A percentile compares a stretch with the other conserved stretches of the same genome.
These are phyloP conservation scores for Asclepias syriaca DNA, from an alignment of 257 asterid species.

Conservation along the genomic window DNA sequence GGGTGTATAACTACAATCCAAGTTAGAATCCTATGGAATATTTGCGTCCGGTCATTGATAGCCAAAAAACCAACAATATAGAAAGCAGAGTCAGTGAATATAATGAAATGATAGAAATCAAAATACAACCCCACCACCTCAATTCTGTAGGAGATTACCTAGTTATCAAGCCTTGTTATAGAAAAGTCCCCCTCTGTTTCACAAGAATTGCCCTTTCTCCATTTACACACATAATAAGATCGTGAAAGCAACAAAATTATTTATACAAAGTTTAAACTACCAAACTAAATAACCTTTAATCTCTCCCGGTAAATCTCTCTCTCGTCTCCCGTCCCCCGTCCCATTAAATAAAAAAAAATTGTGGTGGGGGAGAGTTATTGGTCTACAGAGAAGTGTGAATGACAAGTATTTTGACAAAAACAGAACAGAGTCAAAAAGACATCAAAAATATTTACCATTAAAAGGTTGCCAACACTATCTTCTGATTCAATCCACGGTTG, in stretches of 20 bases:
- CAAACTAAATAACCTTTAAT: no score
- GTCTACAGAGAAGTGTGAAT: no score
- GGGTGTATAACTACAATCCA: not conserved
- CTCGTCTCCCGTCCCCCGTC: no score
- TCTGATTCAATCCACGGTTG: slow-evolving; percentile 86
- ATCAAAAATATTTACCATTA: slow-evolving; percentile 56
- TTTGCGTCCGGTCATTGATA: not conserved
- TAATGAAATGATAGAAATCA: not conserved
- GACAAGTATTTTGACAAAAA: no score
- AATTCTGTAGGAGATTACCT: not conserved
- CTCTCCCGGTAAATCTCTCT: no score
- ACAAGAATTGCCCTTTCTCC: no score
- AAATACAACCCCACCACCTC: not conserved
- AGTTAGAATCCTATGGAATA: not conserved
- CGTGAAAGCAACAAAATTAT: no score
- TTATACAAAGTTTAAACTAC: no score
- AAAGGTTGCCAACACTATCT: slow-evolving; percentile 59
- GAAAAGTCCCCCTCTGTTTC: not conserved
- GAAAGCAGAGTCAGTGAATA: not conserved
- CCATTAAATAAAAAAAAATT: no score
- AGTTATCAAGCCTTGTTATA: not conserved
- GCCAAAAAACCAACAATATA: not conserved
- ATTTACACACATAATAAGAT: no score
- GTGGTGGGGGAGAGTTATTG: no score
- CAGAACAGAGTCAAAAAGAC: no score